Evolutionary conservation across 1,284 basidiomycete species (phyloP), one percentile per base, ranked within the genome.

Genomic region (Heterobasidion occidentale): DNA sequence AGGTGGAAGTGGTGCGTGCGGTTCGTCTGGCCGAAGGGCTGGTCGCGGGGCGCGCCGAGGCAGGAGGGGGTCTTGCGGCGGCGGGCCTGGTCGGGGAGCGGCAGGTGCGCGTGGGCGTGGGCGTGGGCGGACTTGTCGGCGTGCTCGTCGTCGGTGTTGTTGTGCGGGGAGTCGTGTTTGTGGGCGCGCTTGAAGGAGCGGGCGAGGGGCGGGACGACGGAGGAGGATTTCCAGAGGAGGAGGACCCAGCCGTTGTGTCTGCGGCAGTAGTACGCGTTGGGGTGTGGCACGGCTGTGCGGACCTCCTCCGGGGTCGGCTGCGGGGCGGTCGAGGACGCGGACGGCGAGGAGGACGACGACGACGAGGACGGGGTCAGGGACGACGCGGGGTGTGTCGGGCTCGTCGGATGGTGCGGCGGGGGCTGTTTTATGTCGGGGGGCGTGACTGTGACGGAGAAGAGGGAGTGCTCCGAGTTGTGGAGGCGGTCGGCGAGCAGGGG

Each of bases 161-260:
- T 19, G 19, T n/a, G n/a, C n/a, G 19, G 19, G 12, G 38, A 2
- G 38, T 42, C n/a, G 38, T 42, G 11, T n/a, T 42, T 42, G 15
- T 72, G 38, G 2, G 17, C 53, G 15, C 38, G 51, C 19, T 50
- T 62, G 62, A 81, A 87, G 1, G 81, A 81, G 44, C 68, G 70
- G 20, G 81, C 77, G 12, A 89, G 72, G 7, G 83, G 80, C 7
- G 86, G 87, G 6, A 78, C 64, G 35, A 82, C 72, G 27, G 75
- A 73, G 5, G 84, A 85, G 9, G 78, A 78, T 58, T 80, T 81
- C 83, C 84, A 88, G 46, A 73, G 74, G 14, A 91, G 71, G 45
- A 91, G 75, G 38, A 90, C 79, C 89, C 89, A 92, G 12, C 84
- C 84, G 62, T 90, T 86, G 58, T 91, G 85, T 64, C 80, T 82